Conservation (phyloP, 176 grass and related monocot genomes). For the Oryza australiensis region DNA sequence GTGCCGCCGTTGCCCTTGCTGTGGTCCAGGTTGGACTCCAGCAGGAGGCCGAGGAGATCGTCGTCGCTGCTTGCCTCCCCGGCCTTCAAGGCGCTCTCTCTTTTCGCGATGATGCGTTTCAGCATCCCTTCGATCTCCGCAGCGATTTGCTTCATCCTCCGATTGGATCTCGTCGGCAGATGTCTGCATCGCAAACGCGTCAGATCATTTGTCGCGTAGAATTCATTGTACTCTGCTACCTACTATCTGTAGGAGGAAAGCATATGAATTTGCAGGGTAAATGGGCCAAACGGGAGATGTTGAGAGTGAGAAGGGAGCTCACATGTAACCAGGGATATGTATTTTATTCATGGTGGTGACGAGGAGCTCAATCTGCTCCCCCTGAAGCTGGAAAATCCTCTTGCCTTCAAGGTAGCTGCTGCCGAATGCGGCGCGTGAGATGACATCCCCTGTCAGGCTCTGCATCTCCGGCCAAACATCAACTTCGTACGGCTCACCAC, state of each 20-base stretch:
- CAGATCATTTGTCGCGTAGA: background rate
- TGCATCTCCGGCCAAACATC: conserved; percentile 67
- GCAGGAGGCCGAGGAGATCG: conserved; percentile 58
- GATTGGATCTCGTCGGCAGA: conserved; percentile 52
- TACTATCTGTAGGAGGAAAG: background rate
- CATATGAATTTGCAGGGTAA: background rate
- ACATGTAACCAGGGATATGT: conserved; percentile 70
- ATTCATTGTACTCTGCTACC: background rate
- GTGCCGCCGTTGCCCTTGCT: conserved; percentile 11
- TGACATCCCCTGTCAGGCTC: conserved; percentile 62
- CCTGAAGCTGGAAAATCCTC: conserved; percentile 64
- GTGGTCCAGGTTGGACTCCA: conserved; percentile 67
- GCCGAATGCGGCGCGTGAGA: conserved; percentile 75
- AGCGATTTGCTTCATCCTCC: conserved; percentile 53
- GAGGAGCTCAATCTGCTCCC: conserved; percentile 47
- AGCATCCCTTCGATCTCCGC: conserved; percentile 48
- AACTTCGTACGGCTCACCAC: conserved; percentile 43
- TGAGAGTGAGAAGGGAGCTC: background rate
- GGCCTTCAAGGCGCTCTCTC: conserved; percentile 46
- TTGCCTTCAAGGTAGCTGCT: conserved; percentile 70
- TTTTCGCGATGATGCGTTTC: conserved; percentile 59
- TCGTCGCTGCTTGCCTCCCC: conserved; percentile 27
- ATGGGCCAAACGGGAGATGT: background rate
- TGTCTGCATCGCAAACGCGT: conserved; percentile 20
- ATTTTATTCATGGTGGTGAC: conserved; percentile 30